phyloP scores from a whole-genome alignment of 306 rosid genomes.

The Inga leiocalycina region DNA sequence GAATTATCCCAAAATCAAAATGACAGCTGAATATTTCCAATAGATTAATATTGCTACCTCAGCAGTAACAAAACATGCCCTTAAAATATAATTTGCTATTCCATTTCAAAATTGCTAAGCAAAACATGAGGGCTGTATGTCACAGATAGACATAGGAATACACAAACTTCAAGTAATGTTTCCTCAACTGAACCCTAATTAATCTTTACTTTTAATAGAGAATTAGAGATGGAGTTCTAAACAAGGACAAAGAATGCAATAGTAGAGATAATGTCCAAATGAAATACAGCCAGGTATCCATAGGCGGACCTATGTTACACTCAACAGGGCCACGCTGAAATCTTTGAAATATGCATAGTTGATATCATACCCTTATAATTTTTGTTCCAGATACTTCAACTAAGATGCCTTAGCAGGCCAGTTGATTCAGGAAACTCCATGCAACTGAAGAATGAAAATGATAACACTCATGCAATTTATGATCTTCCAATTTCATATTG shows the following conservation, averaged over 20 bases:
- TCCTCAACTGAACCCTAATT: not conserved
- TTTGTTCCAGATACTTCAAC: not conserved
- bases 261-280: not conserved
- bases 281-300: not conserved
- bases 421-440: not conserved
- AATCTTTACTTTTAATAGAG: not conserved
- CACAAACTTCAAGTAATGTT: not conserved
- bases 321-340: not conserved
- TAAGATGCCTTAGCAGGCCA: not conserved
- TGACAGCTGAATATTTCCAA: not conserved
- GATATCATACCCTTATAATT: not conserved
- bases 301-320: not conserved
- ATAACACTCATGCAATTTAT: not conserved
- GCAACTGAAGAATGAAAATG: not conserved
- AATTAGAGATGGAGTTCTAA: not conserved
- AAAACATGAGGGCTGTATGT: conserved; percentile 15
- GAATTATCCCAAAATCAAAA: not conserved
- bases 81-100: not conserved
- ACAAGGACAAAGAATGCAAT: not conserved
- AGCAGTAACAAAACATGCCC: not conserved
- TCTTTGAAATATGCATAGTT: not conserved
- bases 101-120: conserved; percentile 9
- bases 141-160: not conserved
- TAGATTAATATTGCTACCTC: conserved; percentile 7
- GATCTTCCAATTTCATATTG: not conserved